Evolutionary conservation across 345 rosid species (phyloP), one percentile per base, ranked within the genome.

Genomic region (Mallotus nudiflorus): DNA sequence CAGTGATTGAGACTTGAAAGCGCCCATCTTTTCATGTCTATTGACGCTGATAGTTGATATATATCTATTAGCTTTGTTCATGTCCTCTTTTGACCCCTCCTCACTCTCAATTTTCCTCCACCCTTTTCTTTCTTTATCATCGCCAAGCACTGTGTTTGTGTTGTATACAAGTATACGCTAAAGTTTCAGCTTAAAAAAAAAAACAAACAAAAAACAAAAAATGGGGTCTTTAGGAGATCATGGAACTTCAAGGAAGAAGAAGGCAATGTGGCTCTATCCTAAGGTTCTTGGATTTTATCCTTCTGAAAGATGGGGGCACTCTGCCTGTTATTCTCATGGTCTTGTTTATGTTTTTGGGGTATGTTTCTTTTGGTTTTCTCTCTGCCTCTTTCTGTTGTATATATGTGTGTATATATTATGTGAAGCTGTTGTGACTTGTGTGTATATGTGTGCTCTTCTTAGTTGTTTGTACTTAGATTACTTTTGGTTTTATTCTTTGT

Each of bases 21-120:
- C 91, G 68, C 91, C 91, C 88, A 89, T 89, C 91, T 82, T 86
- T 89, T 89, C 94, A 82, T 86, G 94, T 84, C 90, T 58, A 77
- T 70, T 82, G 91, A 88, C 85, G 82, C 73, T 83, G 93, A 88
- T 85, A 76, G 84, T 85, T 89, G 94, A 88, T 84, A 73, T 48
- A 71, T 83, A 84, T 72, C 77, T 84, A n/a, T n/a, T 79, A 75
- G 77, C 74, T 82, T n/a, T 82, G 73, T 80, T 79, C 82, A 57
- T 86, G 83, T 79, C 81, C 78, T 72, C 75, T 79, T 73, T 86
- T 79, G 67, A 73, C 85, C 79, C 85, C 18, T 29, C 4, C 62
- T 51, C 33, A 20, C 39, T 59, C 68, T 42, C 42, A 42, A 9
- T 22, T 8, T 27, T n/a, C 49, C 60, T 57, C 68, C 75, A 22